Percentiles rank a stretch among this genome's conserved stretches.
These are phyloP conservation scores for Penicillium odoratum DNA, from an alignment of 495 filamentous ascomycete genomes.

Conservation along the genomic window DNA sequence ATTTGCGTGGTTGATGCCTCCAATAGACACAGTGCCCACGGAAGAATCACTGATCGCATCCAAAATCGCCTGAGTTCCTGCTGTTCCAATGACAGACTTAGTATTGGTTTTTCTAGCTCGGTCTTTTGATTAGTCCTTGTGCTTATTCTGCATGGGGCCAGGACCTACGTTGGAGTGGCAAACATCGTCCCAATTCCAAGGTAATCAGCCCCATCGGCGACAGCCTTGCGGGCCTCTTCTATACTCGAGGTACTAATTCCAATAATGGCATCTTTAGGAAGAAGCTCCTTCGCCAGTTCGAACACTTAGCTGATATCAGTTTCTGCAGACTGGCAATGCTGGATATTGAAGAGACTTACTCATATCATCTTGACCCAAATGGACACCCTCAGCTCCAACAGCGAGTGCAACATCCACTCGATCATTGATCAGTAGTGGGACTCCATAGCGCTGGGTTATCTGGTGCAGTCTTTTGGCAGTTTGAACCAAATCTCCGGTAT, in stretches of 20 bases:
- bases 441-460: slow-evolving; percentile 62
- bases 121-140: slow-evolving; percentile 10
- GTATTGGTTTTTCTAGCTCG: slow-evolving; percentile 59
- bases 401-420: slow-evolving; percentile 90
- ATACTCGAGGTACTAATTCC: slow-evolving; percentile 71
- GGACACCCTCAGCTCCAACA: slow-evolving; percentile 83
- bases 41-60: slow-evolving; percentile 44
- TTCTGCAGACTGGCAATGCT: background rate
- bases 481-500: slow-evolving; percentile 70
- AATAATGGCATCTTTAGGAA: slow-evolving; percentile 70
- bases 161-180: slow-evolving; percentile 72
- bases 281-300: slow-evolving; percentile 62
- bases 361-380: slow-evolving; percentile 94
- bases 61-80: slow-evolving; percentile 73
- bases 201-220: slow-evolving; percentile 76
- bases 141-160: background rate
- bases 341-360: slow-evolving; percentile 44
- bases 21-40: slow-evolving; percentile 74
- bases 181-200: slow-evolving; percentile 86
- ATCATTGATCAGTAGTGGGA: slow-evolving; percentile 93
- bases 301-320: slow-evolving; percentile 29
- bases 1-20: slow-evolving; percentile 82
- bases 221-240: slow-evolving; percentile 66
- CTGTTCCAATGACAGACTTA: slow-evolving; percentile 77
- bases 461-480: slow-evolving; percentile 69